A percentile compares a stretch with the other conserved stretches of the same genome.
phyloP scores from a whole-genome alignment of 2,329 filamentous ascomycete genomes.

The Neonectria punicea region DNA sequence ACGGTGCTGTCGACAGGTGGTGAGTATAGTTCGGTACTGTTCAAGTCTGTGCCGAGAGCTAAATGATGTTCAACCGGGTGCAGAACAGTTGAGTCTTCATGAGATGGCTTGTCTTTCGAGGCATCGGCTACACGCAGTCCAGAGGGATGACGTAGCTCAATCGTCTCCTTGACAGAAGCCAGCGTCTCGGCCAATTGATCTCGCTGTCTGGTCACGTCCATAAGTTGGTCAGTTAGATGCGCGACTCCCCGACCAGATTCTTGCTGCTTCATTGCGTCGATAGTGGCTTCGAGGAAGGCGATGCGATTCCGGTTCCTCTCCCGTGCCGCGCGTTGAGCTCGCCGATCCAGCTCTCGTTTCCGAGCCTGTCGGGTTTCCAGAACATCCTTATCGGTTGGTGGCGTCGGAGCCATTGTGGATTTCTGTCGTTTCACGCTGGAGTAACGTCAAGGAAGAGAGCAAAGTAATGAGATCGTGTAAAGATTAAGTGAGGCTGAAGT shows the following conservation, averaged over 20 bases:
- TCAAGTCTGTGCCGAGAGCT: neutral
- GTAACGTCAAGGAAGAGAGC: neutral
- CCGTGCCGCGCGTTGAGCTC: conserved; percentile 8
- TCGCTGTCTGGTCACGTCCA: neutral
- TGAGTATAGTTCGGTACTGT: neutral
- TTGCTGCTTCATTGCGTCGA: conserved; percentile 5
- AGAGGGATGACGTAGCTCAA: neutral
- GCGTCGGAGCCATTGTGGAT: neutral
- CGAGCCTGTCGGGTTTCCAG: neutral
- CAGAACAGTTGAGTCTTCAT: neutral
- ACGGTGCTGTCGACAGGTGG: neutral
- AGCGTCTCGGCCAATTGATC: conserved; percentile 3
- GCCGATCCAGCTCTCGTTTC: conserved; percentile 15
- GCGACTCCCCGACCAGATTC: neutral
- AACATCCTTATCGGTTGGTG: neutral
- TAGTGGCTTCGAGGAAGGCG: conserved; percentile 7
- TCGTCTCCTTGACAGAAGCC: neutral
- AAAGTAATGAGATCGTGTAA: neutral
- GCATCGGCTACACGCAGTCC: neutral
- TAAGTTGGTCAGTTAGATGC: neutral
- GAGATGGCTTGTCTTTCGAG: neutral
- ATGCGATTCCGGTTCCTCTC: conserved; percentile 15
- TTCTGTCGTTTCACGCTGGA: neutral
- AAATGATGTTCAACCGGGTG: neutral
- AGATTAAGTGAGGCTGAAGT: neutral